Percentiles rank a stretch among this genome's conserved stretches.
These are phyloP conservation scores for Pseudoturritis turrita DNA, from an alignment of 345 rosid genomes.

Conservation along the genomic window DNA sequence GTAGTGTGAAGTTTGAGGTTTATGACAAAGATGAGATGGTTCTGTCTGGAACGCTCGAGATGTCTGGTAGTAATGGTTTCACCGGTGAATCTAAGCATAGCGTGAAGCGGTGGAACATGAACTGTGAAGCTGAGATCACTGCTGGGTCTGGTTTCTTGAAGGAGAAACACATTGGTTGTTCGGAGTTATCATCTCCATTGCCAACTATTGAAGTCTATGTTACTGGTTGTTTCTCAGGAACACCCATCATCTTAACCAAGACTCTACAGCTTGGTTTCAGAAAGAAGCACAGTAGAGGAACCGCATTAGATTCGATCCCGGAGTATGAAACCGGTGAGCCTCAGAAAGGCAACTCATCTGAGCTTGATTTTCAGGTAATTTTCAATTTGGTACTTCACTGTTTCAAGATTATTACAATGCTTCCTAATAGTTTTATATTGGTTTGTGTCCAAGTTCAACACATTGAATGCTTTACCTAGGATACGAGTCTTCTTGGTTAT, in stretches of 20 bases:
- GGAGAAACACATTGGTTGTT: constrained; percentile 47
- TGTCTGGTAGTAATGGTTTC: constrained; percentile 50
- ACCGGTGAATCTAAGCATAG: constrained; percentile 53
- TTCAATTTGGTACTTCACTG: background rate
- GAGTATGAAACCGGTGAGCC: constrained; percentile 60
- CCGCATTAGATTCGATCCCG: constrained; percentile 64
- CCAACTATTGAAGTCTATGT: constrained; percentile 83
- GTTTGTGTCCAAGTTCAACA: background rate
- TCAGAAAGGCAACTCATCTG: constrained; percentile 36
- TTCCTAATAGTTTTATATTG: background rate
- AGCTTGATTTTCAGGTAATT: constrained; percentile 59
- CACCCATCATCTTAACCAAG: constrained; percentile 79
- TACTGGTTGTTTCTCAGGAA: constrained; percentile 70
- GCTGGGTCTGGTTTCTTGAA: constrained; percentile 60
- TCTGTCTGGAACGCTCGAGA: constrained; percentile 74
- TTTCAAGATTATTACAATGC: background rate
- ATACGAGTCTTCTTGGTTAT: constrained; percentile 2
- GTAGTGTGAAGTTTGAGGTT: constrained; percentile 84
- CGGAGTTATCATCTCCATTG: constrained; percentile 39
- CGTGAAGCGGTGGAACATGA: constrained; percentile 64
- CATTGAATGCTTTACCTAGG: constrained; percentile 13
- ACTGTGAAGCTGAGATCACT: constrained; percentile 57
- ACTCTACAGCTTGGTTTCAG: constrained; percentile 58
- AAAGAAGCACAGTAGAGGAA: constrained; percentile 54
- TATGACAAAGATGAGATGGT: constrained; percentile 51